These are phyloP conservation scores for Pseudocercospora fuligena DNA, from an alignment of 2,329 filamentous ascomycete species.

Conservation along the genomic window DNA sequence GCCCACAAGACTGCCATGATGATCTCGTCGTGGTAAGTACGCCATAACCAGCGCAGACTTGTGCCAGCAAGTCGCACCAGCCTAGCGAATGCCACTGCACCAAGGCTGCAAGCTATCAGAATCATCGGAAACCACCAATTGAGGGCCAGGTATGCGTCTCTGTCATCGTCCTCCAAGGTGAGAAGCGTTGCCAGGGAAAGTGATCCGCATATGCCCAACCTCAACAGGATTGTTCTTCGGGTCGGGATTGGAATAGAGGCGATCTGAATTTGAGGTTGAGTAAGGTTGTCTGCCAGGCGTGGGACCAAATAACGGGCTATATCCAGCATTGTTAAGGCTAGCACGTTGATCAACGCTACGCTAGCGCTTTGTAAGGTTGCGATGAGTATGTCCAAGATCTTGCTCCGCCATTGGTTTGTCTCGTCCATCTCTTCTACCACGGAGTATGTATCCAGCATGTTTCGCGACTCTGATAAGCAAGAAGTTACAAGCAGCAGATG, in stretches of 20 bases:
- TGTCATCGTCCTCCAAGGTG: neutral
- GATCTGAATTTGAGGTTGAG: too few relatives aligned
- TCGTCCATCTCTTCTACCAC: neutral
- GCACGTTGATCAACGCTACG: neutral
- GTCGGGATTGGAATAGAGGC: too few relatives aligned
- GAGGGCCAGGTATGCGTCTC: neutral
- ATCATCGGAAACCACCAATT: neutral
- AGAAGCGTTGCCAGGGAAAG: neutral
- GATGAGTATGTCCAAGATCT: neutral
- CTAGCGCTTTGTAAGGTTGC: too few relatives aligned
- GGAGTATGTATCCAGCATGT: neutral
- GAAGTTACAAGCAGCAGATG: neutral
- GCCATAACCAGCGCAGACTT: neutral
- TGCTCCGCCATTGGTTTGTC: neutral
- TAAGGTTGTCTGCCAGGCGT: too few relatives aligned
- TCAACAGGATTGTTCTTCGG: neutral
- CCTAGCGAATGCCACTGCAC: neutral
- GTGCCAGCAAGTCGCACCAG: neutral
- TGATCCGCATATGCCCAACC: neutral
- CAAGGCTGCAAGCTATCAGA: neutral
- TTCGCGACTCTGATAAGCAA: neutral
- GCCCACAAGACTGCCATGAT: neutral
- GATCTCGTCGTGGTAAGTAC: neutral
- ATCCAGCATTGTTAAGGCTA: neutral
- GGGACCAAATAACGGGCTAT: neutral